Conservation (phyloP, 2,329 filamentous ascomycete genomes). For the Talaromyces rugulosus region DNA sequence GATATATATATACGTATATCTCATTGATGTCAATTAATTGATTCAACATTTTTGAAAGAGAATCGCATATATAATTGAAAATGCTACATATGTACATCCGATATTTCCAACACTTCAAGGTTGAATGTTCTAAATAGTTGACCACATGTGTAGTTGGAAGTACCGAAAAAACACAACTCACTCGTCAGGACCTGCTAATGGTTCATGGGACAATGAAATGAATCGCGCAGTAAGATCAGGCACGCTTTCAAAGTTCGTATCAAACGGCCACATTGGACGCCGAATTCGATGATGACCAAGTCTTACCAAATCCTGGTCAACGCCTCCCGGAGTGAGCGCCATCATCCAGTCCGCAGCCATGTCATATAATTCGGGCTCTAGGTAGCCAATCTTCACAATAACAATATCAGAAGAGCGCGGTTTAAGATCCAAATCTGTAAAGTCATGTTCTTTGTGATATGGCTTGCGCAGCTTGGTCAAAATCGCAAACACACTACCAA, state of each 20-base stretch:
- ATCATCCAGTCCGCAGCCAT: conserved; percentile 55
- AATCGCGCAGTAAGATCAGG: conserved; percentile 35
- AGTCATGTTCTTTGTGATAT: conserved; percentile 52
- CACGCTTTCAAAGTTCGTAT: conserved; percentile 28
- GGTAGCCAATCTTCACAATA: conserved; percentile 54
- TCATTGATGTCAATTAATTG: no score
- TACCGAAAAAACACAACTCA: not conserved
- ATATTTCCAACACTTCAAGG: no score
- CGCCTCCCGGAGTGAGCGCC: conserved; percentile 50
- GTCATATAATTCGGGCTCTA: conserved; percentile 52
- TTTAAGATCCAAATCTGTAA: conserved; percentile 44
- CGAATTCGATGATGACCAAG: conserved; percentile 47
- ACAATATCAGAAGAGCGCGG: conserved; percentile 49
- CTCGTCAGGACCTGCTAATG: conserved; percentile 9
- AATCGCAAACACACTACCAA: conserved; percentile 50
- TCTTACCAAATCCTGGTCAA: conserved; percentile 50
- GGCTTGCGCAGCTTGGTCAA: conserved; percentile 51
- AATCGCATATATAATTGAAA: no score
- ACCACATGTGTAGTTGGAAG: not conserved
- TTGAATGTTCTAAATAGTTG: not conserved
- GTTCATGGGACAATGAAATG: conserved; percentile 29
- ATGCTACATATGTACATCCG: no score
- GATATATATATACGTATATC: no score
- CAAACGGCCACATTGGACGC: conserved; percentile 50
- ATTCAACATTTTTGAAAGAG: no score